These are phyloP conservation scores for Microsporum ferrugineum DNA, from an alignment of 2,329 filamentous ascomycete genomes.

Conservation along the genomic window DNA sequence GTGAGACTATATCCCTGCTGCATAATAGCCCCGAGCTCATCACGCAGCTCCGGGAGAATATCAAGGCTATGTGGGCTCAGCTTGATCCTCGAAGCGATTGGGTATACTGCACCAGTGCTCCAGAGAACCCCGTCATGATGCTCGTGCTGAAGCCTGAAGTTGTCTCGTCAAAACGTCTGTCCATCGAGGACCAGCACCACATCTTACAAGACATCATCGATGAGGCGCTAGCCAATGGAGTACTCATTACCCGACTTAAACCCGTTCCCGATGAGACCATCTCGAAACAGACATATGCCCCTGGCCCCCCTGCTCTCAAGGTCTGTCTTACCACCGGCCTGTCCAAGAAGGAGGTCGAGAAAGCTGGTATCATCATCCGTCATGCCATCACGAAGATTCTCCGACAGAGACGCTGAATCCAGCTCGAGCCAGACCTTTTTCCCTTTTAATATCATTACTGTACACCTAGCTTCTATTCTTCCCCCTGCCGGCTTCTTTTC, in stretches of 20 bases:
- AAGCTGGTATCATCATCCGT: conserved; percentile 74
- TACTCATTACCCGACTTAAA: conserved; percentile 81
- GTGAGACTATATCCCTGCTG: conserved; percentile 74
- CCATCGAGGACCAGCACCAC: conserved; percentile 65
- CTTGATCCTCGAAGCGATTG: conserved; percentile 89
- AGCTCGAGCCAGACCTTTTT: neutral
- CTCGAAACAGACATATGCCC: conserved; percentile 58
- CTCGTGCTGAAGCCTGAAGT: conserved; percentile 75
- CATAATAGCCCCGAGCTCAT: conserved; percentile 80
- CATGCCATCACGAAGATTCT: conserved; percentile 93
- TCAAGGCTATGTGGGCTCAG: conserved; percentile 71
- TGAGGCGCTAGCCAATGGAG: conserved; percentile 77
- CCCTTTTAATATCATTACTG: neutral
- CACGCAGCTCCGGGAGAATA: conserved; percentile 68
- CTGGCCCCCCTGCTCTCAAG: conserved; percentile 71
- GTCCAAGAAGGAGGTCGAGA: conserved; percentile 90
- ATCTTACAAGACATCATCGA: conserved; percentile 88
- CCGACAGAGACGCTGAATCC: conserved; percentile 34
- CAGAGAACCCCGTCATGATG: conserved; percentile 79
- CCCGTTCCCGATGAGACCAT: conserved; percentile 56
- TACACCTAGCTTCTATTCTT: neutral
- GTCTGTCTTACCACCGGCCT: conserved; percentile 80
- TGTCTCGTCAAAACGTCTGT: conserved; percentile 56
- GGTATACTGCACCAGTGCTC: conserved; percentile 67
- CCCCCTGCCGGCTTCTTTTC: neutral